These are phyloP conservation scores for Phytophthora pini DNA, from an alignment of 352 stramenopile genomes.

Conservation along the genomic window DNA sequence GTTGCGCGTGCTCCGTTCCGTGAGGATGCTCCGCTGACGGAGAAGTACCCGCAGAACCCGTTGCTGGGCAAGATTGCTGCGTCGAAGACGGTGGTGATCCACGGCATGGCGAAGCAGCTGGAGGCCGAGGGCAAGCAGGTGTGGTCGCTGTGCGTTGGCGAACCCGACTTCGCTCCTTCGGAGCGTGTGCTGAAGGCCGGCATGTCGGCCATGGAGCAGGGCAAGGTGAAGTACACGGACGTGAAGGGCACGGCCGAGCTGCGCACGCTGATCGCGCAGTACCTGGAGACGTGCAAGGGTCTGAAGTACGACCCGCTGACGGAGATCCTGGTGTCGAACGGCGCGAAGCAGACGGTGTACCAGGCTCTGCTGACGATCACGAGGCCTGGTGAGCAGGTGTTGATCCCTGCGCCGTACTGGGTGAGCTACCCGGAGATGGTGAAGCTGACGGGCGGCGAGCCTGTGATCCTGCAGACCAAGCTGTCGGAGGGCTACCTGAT, in stretches of 20 bases:
- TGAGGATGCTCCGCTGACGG: slow-evolving; percentile 39
- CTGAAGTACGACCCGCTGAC: slow-evolving; percentile 88
- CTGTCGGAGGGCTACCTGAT: slow-evolving; percentile 75
- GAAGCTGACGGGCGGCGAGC: slow-evolving; percentile 88
- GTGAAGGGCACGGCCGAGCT: slow-evolving; percentile 89
- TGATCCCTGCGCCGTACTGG: slow-evolving; percentile 97
- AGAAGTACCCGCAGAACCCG: slow-evolving; percentile 75
- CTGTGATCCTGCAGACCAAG: slow-evolving; percentile 93
- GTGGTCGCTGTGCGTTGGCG: slow-evolving; percentile 93
- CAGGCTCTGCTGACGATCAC: slow-evolving; percentile 93
- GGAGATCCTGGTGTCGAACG: slow-evolving; percentile 97
- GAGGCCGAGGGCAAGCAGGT: slow-evolving; percentile 93
- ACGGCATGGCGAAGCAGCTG: slow-evolving; percentile 96
- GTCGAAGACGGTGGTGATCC: slow-evolving; percentile 59
- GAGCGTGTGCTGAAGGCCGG: slow-evolving; percentile 92
- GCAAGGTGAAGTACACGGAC: slow-evolving; percentile 93
- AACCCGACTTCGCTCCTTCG: slow-evolving; percentile 94
- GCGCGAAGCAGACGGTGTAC: slow-evolving; percentile 96
- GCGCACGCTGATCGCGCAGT: slow-evolving; percentile 88
- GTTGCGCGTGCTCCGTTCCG: slow-evolving; percentile 4
- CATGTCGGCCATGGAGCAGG: slow-evolving; percentile 58
- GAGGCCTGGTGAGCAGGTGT: slow-evolving; percentile 92
- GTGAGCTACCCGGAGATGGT: slow-evolving; percentile 98
- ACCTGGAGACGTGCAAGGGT: slow-evolving; percentile 92
- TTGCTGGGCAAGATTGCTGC: slow-evolving; percentile 87